phyloP scores from a whole-genome alignment of 768 basidiomycete species.

The Pulveroboletus sp. region DNA sequence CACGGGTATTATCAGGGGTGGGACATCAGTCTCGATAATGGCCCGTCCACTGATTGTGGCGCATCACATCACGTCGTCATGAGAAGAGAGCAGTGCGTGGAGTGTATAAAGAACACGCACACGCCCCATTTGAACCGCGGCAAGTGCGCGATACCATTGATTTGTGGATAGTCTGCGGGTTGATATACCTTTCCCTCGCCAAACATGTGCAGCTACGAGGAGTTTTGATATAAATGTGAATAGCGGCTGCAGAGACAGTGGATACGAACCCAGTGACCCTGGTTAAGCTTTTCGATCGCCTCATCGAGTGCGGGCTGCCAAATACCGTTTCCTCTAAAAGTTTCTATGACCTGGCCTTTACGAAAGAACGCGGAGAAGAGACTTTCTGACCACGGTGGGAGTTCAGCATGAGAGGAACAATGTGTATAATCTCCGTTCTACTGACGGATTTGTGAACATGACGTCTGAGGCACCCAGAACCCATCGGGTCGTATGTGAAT shows the following conservation, averaged over 20 bases:
- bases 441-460: constrained; percentile 91
- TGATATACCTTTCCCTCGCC: constrained; percentile 89
- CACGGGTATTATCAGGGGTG: constrained; percentile 85
- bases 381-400: constrained; percentile 43
- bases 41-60: constrained; percentile 63
- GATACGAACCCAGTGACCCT: constrained; percentile 77
- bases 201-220: constrained; percentile 79
- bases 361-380: constrained; percentile 82
- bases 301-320: constrained; percentile 81
- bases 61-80: neutral
- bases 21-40: constrained; percentile 60
- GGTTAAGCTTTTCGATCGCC: constrained; percentile 77
- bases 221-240: neutral
- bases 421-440: constrained; percentile 8
- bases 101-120: constrained; percentile 53
- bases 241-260: neutral
- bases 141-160: constrained; percentile 45
- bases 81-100: neutral
- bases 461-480: constrained; percentile 90
- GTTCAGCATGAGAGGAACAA: constrained; percentile 10
- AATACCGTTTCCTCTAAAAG: constrained; percentile 85
- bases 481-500: constrained; percentile 71
- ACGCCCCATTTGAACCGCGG: constrained; percentile 93
- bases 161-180: constrained; percentile 44
- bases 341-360: constrained; percentile 88